Conservation (phyloP, 192 early-diverging fungal genomes). For the Oehlia diaphana region DNA sequence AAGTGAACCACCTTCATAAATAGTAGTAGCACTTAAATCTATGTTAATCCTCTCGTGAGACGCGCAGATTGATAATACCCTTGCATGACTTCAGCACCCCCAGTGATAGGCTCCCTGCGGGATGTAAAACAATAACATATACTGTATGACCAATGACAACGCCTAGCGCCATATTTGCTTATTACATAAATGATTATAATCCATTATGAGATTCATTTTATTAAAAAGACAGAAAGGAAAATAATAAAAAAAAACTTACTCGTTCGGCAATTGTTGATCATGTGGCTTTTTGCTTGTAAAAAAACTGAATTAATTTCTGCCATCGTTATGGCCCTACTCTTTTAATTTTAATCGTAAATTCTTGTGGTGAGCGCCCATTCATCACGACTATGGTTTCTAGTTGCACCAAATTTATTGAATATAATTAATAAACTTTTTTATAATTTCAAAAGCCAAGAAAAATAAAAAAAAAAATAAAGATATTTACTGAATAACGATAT, state of each 20-base stretch:
- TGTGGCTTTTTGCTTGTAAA: conserved; percentile 39
- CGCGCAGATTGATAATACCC: too few relatives aligned
- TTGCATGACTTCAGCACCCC: conserved; percentile 16
- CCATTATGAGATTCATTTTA: not conserved
- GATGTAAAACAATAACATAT: conserved; percentile 79
- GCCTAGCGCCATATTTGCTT: conserved; percentile 67
- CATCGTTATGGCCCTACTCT: conserved; percentile 40
- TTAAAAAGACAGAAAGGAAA: not conserved
- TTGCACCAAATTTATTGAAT: too few relatives aligned
- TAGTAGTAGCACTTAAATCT: too few relatives aligned
- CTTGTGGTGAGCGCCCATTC: conserved; percentile 41
- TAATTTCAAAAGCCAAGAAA: too few relatives aligned
- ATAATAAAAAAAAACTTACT: not conserved
- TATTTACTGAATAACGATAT: too few relatives aligned
- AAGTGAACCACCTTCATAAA: too few relatives aligned
- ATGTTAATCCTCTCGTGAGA: too few relatives aligned
- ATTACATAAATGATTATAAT: not conserved
- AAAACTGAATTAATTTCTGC: conserved; percentile 43
- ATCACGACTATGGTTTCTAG: too few relatives aligned
- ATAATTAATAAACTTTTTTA: too few relatives aligned
- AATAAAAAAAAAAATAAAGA: too few relatives aligned
- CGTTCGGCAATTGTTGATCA: conserved; percentile 41
- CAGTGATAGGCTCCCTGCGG: conserved; percentile 49
- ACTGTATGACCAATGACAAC: conserved; percentile 74
- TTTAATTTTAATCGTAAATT: conserved; percentile 42